Base-by-base conservation (phyloP, 2,329 filamentous ascomycete genomes). In the Ophiostoma himal-ulmi region DNA sequence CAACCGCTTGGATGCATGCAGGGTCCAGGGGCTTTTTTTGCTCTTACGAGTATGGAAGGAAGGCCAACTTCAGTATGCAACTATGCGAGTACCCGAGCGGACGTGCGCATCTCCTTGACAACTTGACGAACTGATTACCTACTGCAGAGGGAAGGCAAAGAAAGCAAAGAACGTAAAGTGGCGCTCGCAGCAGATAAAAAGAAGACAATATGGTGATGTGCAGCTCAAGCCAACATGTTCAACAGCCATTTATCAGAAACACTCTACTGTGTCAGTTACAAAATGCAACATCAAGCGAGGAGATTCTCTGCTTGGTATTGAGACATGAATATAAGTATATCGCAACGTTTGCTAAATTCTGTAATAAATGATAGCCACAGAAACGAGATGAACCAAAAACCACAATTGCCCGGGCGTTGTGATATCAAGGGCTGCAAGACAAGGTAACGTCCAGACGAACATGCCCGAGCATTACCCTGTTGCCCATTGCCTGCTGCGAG, bases 1-100 rank as follows among this genome's bases (percentile, higher is more conserved):
- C 26, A 62, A 62, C 57, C 34, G 7, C n/a, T 22, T 57, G 26
- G 57, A 62, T 26, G 57, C n/a, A 57, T 57, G 52, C 52, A 57
- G 52, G 22, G 52, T 22, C 52, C 52, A 57, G 52, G 52, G 52
- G 52, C 7, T 13, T 22, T 22, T 57, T 57, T 48, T 17, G 44
- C 5, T n/a, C 14, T 20, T n/a, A 20, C 6, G 11, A 39, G 44
- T 20, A 48, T 48, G 17, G 44, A 48, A 48, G 44, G 44, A n/a
- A 8, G 5, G 44, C 44, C 17, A 20, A 20, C 52, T 26, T 57
- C 22, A 4, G 26, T 10, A 57, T 57, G 52, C 52, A 57, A 57
- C 10, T 57, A 57, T 22, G n/a, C 52, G n/a, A 48, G 17, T 48
- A 48, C n/a, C 44, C 44, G 52, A 17, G 52, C 11, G 52, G n/a